Evolutionary conservation across 371 early-diverging fungal species (phyloP).

Genomic region (Phascolomyces articulosus): DNA sequence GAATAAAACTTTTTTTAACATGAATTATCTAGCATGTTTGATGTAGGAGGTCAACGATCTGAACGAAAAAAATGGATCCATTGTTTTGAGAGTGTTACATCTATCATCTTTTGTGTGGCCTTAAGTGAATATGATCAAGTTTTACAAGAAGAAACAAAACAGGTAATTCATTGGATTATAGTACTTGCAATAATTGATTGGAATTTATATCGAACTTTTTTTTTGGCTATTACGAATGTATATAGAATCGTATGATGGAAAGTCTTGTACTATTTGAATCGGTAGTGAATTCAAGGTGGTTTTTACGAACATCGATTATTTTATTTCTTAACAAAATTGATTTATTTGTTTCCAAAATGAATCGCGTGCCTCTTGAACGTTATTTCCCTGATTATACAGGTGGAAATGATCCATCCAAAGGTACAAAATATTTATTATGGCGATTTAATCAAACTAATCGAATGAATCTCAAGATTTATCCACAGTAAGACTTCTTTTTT

Average conservation of each 20-base stretch:
- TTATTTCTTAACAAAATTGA: slow-evolving; percentile 82
- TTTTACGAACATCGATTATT: slow-evolving; percentile 71
- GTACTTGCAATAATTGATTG: too few species aligned
- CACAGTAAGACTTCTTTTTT: slow-evolving; percentile 52
- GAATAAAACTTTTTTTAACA: background rate
- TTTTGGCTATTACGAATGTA: background rate
- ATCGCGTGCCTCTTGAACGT: slow-evolving; percentile 54
- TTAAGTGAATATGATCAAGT: slow-evolving; percentile 74
- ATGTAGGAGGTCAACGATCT: slow-evolving; percentile 75
- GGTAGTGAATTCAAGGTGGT: slow-evolving; percentile 68
- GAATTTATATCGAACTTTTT: too few species aligned
- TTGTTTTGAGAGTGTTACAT: slow-evolving; percentile 81
- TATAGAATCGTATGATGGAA: slow-evolving; percentile 71
- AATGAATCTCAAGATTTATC: slow-evolving; percentile 70
- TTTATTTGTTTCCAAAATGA: slow-evolving; percentile 68
- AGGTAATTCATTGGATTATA: slow-evolving; percentile 41
- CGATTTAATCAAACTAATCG: slow-evolving; percentile 71
- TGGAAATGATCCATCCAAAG: slow-evolving; percentile 65
- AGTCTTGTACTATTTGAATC: slow-evolving; percentile 76
- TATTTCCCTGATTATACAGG: slow-evolving; percentile 78
- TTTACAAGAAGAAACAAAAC: slow-evolving; percentile 67
- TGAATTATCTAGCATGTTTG: slow-evolving; percentile 58
- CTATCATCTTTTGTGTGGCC: slow-evolving; percentile 72
- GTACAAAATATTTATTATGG: slow-evolving; percentile 70
- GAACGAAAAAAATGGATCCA: slow-evolving; percentile 94